Evolutionary conservation across 352 stramenopile species (phyloP).

Genomic region (Pythium volutum): DNA sequence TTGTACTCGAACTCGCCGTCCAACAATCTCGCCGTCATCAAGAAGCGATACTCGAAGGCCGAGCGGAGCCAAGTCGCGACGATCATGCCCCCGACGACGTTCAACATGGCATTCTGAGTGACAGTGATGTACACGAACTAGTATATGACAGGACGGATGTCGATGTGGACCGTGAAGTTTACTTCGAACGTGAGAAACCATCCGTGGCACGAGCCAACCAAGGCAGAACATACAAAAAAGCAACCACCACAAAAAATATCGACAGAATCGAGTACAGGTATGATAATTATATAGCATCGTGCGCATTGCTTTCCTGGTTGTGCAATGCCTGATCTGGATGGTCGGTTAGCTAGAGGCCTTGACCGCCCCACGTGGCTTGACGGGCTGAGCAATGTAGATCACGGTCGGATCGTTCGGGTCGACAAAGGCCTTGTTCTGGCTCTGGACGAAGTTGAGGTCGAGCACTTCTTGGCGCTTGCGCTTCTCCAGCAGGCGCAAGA

Average conservation of each 20-base stretch:
- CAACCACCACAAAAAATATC: constrained; percentile 12
- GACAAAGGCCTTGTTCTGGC: constrained; percentile 81
- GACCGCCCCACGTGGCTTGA: constrained; percentile 27
- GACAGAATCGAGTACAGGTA: constrained; percentile 19
- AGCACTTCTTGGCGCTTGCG: constrained; percentile 75
- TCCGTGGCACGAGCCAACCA: background rate
- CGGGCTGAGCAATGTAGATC: constrained; percentile 79
- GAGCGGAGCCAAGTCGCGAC: constrained; percentile 76
- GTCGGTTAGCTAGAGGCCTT: constrained; percentile 10
- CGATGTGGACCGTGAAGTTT: constrained; percentile 2
- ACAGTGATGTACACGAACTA: background rate
- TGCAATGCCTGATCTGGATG: background rate
- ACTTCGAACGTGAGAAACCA: background rate
- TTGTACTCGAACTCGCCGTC: constrained; percentile 79
- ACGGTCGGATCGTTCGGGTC: constrained; percentile 85
- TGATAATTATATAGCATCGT: constrained; percentile 32
- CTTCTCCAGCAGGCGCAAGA: constrained; percentile 76
- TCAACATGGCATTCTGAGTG: constrained; percentile 81
- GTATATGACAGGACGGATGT: constrained; percentile 9
- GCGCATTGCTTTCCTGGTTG: constrained; percentile 1
- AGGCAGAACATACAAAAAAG: background rate
- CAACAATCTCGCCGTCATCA: constrained; percentile 84
- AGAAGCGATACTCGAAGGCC: constrained; percentile 87
- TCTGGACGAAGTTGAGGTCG: constrained; percentile 72
- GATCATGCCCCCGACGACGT: constrained; percentile 65